Conservation (phyloP, 768 basidiomycete species). For the Aureoboletus auriporus region DNA sequence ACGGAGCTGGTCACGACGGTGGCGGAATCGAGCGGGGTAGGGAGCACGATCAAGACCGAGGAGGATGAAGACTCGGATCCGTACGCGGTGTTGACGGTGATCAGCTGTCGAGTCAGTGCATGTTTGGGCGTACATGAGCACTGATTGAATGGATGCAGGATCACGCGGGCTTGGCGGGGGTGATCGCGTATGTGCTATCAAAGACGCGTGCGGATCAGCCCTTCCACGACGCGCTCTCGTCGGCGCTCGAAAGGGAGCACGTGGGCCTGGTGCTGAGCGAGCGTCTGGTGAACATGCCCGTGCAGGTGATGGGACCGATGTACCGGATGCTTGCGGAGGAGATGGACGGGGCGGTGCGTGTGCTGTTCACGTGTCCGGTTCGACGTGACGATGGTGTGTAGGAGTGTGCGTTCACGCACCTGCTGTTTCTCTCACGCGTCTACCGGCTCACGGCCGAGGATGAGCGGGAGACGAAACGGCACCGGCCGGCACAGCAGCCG, state of each 20-base stretch:
- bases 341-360: conserved; percentile 64
- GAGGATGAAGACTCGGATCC: conserved; percentile 53
- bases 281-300: conserved; percentile 92
- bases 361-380: conserved; percentile 36
- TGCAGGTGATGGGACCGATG: conserved; percentile 89
- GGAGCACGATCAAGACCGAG: conserved; percentile 91
- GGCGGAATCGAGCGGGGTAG: conserved; percentile 68
- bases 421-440: conserved; percentile 71
- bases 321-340: conserved; percentile 87
- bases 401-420: conserved; percentile 69
- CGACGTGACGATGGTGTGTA: conserved; percentile 6
- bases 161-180: conserved; percentile 63
- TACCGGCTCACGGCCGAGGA: conserved; percentile 74
- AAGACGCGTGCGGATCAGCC: conserved; percentile 48
- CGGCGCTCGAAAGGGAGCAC: conserved; percentile 39
- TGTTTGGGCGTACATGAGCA: not conserved
- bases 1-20: conserved; percentile 77
- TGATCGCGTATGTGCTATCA: conserved; percentile 65
- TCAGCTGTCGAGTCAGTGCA: conserved; percentile 65
- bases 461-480: conserved; percentile 43
- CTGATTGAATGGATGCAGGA: conserved; percentile 41
- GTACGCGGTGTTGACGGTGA: conserved; percentile 78
- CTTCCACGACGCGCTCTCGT: conserved; percentile 51
- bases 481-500: conserved; percentile 34
- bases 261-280: conserved; percentile 87